phyloP scores from a whole-genome alignment of 169 alveolate species.

The Plasmodium sp. region DNA sequence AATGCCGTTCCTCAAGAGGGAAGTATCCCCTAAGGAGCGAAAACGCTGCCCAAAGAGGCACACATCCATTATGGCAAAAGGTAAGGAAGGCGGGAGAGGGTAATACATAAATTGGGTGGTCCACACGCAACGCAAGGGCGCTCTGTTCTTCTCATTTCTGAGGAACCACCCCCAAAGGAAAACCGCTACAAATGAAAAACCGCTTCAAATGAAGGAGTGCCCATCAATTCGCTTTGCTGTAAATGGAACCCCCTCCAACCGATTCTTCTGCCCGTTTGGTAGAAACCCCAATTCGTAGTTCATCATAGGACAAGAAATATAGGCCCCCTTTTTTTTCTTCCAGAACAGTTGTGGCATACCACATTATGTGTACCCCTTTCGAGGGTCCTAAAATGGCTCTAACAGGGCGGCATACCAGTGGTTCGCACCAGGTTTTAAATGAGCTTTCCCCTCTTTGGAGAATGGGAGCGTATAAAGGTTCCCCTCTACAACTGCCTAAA shows the following conservation, averaged over 20 bases:
- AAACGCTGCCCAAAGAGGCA: no score
- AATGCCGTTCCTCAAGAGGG: no score
- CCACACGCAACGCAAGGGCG: no score
- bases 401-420: not conserved
- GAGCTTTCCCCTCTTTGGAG: not conserved
- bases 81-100: no score
- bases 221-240: not conserved
- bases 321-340: not conserved
- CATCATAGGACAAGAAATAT: not conserved
- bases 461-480: not conserved
- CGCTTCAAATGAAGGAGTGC: not conserved
- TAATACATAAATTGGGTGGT: no score
- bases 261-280: not conserved
- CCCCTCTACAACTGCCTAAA: not conserved
- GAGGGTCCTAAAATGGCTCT: not conserved
- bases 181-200: not conserved
- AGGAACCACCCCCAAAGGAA: not conserved
- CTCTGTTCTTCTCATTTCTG: no score
- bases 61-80: no score
- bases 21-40: no score
- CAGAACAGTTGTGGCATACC: not conserved
- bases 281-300: not conserved
- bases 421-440: not conserved
- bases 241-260: not conserved
- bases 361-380: not conserved